Base-by-base conservation (phyloP, 176 grass and related monocot genomes). In the Aegilops longissima region DNA sequence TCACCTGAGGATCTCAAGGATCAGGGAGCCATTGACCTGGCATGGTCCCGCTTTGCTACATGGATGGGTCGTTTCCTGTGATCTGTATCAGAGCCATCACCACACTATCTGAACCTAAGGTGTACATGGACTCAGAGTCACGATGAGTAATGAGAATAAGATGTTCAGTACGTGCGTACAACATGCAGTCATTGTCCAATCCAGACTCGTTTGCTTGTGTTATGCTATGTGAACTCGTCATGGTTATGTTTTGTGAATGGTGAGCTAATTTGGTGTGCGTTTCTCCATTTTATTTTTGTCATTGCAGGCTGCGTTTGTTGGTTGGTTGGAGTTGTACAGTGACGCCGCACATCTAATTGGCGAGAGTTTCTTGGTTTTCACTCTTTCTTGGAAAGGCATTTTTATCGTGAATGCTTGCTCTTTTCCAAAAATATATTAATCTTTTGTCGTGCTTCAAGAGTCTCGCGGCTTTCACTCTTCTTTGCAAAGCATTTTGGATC, bases 41-140 rank as follows among this genome's bases (percentile, higher is more conserved):
- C 96, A 27, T 96, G 96, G 96, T 93, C 91, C 54, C 88, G 93
- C 34, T 95, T 98, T 65, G 76, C 88, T 56, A 78, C 90, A 39
- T 98, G 96, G 96, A 98, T 98, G 93, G 84, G 86, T 10, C 87
- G 77, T 66, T 95, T 83, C 83, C 71, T 98, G 13, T 78, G 74
- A 38, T 47, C 44, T 86, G 67, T 8, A 67, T 87, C 7, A 86
- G 74, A 94, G 10, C 25, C 25, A 64, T 71, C 39, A 30, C 58
- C 33, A 39, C 82, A 38, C 45, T 9, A 13, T 27, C 18, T 79
- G 16, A 52, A 52, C 2, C 12, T 51, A 80, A 52, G 35, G 34
- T 82, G 58, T 49, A 18, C 20, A 18, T 63, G 36, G 39, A 79
- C 39, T 78, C 54, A 42, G 6, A 9, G 65, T 61, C 21, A 61